phyloP scores from a whole-genome alignment of 2,329 filamentous ascomycete species.

The Colletotrichum sp. region DNA sequence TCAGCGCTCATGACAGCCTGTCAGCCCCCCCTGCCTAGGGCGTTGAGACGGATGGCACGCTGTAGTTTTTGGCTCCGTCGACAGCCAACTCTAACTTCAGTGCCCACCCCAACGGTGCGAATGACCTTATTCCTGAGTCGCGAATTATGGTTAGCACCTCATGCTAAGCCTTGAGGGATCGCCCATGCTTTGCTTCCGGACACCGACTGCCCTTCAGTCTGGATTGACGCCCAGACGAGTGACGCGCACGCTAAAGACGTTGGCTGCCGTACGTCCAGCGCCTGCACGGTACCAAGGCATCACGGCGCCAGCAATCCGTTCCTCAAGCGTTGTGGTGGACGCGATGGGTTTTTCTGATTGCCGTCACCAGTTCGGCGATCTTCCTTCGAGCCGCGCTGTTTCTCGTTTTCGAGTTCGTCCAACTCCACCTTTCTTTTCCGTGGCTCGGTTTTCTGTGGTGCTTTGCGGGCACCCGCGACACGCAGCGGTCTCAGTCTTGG shows the following conservation, averaged over 20 bases:
- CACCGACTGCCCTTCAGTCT: background rate
- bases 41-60: background rate
- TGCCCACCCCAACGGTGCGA: background rate
- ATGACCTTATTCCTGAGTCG: background rate
- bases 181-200: slow-evolving; percentile 6
- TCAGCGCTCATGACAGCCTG: background rate
- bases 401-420: background rate
- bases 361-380: background rate
- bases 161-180: slow-evolving; percentile 13
- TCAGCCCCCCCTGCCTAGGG: background rate
- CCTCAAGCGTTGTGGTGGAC: background rate
- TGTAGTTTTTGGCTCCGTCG: background rate
- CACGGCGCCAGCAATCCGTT: background rate
- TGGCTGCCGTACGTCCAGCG: background rate
- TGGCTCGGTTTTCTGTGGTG: background rate
- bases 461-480: slow-evolving; percentile 10
- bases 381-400: background rate
- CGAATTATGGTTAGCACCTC: background rate
- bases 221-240: background rate
- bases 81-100: background rate
- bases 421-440: background rate
- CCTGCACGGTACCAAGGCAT: background rate
- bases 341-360: background rate
- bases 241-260: background rate
- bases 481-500: slow-evolving; percentile 9